These are phyloP conservation scores for Reutealis trisperma DNA, from an alignment of 345 rosid species.

Conservation along the genomic window DNA sequence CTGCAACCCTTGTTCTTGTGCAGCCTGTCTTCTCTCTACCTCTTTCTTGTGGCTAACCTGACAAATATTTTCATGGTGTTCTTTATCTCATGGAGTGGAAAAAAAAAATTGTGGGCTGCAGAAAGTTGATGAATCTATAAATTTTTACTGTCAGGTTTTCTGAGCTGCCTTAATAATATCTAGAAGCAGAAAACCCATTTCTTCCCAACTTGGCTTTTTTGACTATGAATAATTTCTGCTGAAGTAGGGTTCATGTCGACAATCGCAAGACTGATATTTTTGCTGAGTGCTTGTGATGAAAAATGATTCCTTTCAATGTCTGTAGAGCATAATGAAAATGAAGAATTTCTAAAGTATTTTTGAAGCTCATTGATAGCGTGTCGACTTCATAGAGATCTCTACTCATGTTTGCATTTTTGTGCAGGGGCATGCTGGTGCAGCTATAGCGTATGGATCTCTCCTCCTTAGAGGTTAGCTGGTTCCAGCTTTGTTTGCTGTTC, in stretches of 20 bases:
- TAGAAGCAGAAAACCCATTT: neutral
- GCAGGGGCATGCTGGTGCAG: constrained; percentile 96
- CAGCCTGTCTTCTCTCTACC: too few relatives aligned
- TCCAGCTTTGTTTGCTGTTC: neutral
- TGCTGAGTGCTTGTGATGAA: neutral
- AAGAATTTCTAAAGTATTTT: neutral
- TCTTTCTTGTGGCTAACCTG: too few relatives aligned
- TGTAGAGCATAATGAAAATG: neutral
- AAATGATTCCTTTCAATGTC: neutral
- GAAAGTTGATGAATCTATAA: too few relatives aligned
- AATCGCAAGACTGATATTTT: neutral
- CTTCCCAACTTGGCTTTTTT: neutral
- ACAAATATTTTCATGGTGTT: too few relatives aligned
- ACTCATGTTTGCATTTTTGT: constrained; percentile 14
- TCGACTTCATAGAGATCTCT: neutral
- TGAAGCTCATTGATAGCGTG: neutral
- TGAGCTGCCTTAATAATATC: neutral
- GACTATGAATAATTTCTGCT: neutral
- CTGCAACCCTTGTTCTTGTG: too few relatives aligned
- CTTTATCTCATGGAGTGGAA: too few relatives aligned
- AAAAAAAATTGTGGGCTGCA: too few relatives aligned
- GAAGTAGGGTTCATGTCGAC: neutral
- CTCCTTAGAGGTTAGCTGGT: constrained; percentile 69
- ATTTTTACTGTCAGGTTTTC: neutral
- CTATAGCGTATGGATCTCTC: constrained; percentile 86